Base-by-base conservation (phyloP, 495 filamentous ascomycete genomes). In the Penicillium dipodomyicola region DNA sequence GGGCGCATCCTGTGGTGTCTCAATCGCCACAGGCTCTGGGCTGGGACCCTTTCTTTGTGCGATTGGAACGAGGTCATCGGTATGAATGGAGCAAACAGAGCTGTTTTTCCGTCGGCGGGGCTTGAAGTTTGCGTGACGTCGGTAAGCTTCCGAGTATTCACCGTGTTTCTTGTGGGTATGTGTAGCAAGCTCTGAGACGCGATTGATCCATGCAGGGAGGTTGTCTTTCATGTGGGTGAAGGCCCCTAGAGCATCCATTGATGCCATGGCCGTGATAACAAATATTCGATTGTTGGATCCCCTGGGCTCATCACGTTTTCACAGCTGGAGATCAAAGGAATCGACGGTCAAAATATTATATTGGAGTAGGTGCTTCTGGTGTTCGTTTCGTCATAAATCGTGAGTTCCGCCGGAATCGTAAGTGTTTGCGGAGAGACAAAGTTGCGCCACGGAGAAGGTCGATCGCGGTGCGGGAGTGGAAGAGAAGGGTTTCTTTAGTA, bases 111-210 rank as follows among this genome's bases (percentile, higher is more conserved):
- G 70, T 22, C 67, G 71, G 29, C 74, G 73, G 9, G 62, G 50
- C 44, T 62, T 71, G 25, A 54, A 50, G 19, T 52, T 52, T 9
- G 66, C 25, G 25, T 67, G 73, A 46, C 59, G 67, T 33, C 69
- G 69, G 62, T 69, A 78, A 6, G 75, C 75, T 45, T 73, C 72
- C 14, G 70, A 62, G 59, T 91, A 84, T 69, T 90, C 87, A 40
- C 79, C 69, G 68, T 91, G 86, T 70, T 85, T 88, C 57, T 80
- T 76, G 35, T 84, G 80, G 35, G 92, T 85, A 62, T 91, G 83
- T 41, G 77, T 69, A 59, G 82, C 84, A 27, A 92, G 79, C 15
- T 89, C 84, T 42, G 90, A 86, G 46, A 92, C 75, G 42, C 80
- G 80, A 57, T 69, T 73, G 42, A 85, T 78, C 89, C 89, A 92